Conservation (phyloP, 306 rosid species). For the Acacia melanoxylon region DNA sequence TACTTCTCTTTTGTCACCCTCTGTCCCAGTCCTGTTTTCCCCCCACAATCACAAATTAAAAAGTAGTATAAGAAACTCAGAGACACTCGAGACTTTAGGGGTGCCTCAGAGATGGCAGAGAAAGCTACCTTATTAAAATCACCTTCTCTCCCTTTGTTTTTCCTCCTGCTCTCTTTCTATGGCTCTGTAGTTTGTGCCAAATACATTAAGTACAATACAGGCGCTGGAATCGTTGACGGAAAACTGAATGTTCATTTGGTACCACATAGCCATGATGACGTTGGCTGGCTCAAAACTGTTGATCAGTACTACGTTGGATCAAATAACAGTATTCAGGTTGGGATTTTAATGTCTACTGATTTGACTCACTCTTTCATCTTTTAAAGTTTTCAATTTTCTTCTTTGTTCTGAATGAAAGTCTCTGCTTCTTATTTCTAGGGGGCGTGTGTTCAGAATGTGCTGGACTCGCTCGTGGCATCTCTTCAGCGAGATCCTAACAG, state of each 20-base stretch:
- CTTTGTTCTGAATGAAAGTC: background rate
- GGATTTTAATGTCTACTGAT: background rate
- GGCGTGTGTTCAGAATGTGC: slow-evolving; percentile 78
- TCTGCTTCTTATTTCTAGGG: slow-evolving; percentile 41
- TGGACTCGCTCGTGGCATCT: slow-evolving; percentile 75
- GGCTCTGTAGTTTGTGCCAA: slow-evolving; percentile 35
- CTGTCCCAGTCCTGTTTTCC: too few species aligned
- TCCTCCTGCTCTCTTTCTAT: slow-evolving; percentile 37
- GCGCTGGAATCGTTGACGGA: slow-evolving; percentile 51
- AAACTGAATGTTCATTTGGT: slow-evolving; percentile 88
- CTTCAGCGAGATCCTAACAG: slow-evolving; percentile 76
- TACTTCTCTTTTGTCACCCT: too few species aligned
- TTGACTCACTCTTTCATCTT: background rate
- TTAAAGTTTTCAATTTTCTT: background rate
- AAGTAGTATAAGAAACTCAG: background rate
- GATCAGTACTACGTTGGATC: slow-evolving; percentile 94
- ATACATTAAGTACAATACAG: slow-evolving; percentile 59
- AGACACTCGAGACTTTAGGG: background rate
- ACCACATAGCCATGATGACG: slow-evolving; percentile 85
- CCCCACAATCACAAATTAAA: background rate
- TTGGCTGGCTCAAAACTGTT: slow-evolving; percentile 86
- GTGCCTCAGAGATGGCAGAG: slow-evolving; percentile 34
- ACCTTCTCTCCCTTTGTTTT: slow-evolving; percentile 17
- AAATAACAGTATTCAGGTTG: slow-evolving; percentile 76
- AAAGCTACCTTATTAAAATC: background rate